Percentiles rank a stretch among this genome's conserved stretches.
phyloP scores from a whole-genome alignment of 352 stramenopile species.

The Phytophthora syringae region DNA sequence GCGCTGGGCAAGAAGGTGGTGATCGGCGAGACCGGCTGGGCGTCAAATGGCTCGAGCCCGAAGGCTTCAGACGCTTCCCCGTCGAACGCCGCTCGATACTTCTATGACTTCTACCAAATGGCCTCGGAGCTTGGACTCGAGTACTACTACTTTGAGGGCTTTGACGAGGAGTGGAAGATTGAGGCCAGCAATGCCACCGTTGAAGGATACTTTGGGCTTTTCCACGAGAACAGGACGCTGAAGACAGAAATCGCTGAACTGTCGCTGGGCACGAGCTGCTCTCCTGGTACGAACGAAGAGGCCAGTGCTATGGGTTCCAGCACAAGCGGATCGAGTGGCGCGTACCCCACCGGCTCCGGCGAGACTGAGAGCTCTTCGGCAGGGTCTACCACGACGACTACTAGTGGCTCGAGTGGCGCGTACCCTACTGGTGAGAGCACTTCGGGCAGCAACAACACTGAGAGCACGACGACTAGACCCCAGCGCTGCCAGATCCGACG shows the following conservation, averaged over 20 bases:
- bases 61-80: slow-evolving; percentile 50
- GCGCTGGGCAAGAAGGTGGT: slow-evolving; percentile 51
- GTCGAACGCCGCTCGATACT: slow-evolving; percentile 57
- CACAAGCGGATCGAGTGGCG: too few species aligned
- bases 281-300: slow-evolving; percentile 20
- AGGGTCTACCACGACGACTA: too few species aligned
- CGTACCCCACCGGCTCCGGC: too few species aligned
- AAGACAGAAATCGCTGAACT: slow-evolving; percentile 51
- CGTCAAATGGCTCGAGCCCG: slow-evolving; percentile 41
- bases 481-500: slow-evolving; percentile 12
- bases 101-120: slow-evolving; percentile 61
- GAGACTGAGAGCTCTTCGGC: too few species aligned
- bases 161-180: slow-evolving; percentile 71
- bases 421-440: neutral
- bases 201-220: slow-evolving; percentile 70
- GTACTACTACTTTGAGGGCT: slow-evolving; percentile 79
- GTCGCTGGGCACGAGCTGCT: slow-evolving; percentile 24
- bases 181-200: slow-evolving; percentile 47
- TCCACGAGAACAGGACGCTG: slow-evolving; percentile 46
- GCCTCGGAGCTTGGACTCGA: slow-evolving; percentile 47
- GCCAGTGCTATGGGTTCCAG: slow-evolving; percentile 11
- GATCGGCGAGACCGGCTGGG: slow-evolving; percentile 79
- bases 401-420: neutral
- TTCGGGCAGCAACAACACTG: neutral
- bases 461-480: slow-evolving; percentile 8